Evolutionary conservation across 345 rosid species (phyloP), one percentile per base, ranked within the genome.

Genomic region (Heritiera littoralis): DNA sequence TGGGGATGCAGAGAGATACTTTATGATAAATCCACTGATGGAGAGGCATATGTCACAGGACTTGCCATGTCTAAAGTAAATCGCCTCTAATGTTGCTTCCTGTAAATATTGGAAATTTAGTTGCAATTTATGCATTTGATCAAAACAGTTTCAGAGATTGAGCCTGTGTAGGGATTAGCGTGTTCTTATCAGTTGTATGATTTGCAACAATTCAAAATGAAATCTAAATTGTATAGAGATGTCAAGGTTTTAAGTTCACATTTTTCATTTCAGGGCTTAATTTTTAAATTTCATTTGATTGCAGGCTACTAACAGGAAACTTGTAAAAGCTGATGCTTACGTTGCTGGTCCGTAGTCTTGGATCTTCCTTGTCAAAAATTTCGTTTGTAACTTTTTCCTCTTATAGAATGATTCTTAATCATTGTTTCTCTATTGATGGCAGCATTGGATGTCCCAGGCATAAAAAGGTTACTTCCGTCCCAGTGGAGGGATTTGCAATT

Each of bases 391-490:
- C 38, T 35, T 35, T 40, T 40, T 40, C 5, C 6, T 40, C 40
- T 13, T n/a, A 12, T 14, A 15, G 46, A 11, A 64, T 67, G 6
- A 4, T 59, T 55, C 68, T 43, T 11, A 40, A 40, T 3, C 69
- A 63, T 77, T 40, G 38, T 61, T 38, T 35, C 49, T 56, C 35
- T 12, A 13, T 41, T 41, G 3, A 38, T 84, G 81, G 67, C 92
- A 92, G 99, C 99, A 35, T 92, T 95, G 79, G 99, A 94, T 88
- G 95, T 94, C 76, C 98, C 97, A 41, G 98, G 98, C 83, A 96
- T 96, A 79, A 94, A 96, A 80, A 90, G 98, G 83, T 81, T 96
- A 83, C 93, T 96, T 72, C 99, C 98, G 7, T 77, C 86, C 14
- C 76, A 85, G 52, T 96, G 98, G 99, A 87, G 93, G 73, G 97